Conservation (phyloP, 345 rosid species). For the Ceriops tagal region DNA sequence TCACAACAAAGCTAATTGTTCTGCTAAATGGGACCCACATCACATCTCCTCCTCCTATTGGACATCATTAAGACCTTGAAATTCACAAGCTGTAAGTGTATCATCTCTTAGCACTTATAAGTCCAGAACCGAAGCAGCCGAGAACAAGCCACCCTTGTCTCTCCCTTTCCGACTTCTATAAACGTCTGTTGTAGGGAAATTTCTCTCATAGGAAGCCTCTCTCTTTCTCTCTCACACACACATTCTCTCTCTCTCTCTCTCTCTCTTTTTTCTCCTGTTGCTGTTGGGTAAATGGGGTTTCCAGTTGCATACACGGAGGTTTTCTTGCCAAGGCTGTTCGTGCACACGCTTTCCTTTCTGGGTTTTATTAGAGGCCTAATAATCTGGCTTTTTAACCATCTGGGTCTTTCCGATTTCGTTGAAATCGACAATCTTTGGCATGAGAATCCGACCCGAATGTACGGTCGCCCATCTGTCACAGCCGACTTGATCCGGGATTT, state of each 20-base stretch:
- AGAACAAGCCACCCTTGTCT: constrained; percentile 30
- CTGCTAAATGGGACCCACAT: constrained; percentile 1
- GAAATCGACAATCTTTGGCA: constrained; percentile 61
- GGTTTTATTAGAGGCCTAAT: constrained; percentile 54
- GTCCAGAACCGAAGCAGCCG: constrained; percentile 11
- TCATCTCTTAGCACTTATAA: background rate
- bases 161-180: background rate
- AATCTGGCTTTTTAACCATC: constrained; percentile 43
- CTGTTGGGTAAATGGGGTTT: constrained; percentile 56
- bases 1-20: background rate
- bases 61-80: background rate
- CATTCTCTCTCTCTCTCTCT: background rate
- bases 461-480: constrained; percentile 48
- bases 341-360: constrained; percentile 59
- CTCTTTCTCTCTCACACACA: constrained; percentile 1
- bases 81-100: constrained; percentile 22
- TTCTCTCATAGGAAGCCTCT: background rate
- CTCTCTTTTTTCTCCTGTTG: background rate
- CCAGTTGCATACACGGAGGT: constrained; percentile 78
- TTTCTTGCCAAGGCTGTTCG: constrained; percentile 62
- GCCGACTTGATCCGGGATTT: constrained; percentile 77
- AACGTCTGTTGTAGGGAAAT: background rate
- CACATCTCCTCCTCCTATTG: constrained; percentile 1
- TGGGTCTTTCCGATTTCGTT: constrained; percentile 79
- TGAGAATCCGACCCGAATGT: constrained; percentile 36